Evolutionary conservation across 2,329 filamentous ascomycete species (phyloP), one percentile per base, ranked within the genome.

Genomic region (Botryotinia convoluta): DNA sequence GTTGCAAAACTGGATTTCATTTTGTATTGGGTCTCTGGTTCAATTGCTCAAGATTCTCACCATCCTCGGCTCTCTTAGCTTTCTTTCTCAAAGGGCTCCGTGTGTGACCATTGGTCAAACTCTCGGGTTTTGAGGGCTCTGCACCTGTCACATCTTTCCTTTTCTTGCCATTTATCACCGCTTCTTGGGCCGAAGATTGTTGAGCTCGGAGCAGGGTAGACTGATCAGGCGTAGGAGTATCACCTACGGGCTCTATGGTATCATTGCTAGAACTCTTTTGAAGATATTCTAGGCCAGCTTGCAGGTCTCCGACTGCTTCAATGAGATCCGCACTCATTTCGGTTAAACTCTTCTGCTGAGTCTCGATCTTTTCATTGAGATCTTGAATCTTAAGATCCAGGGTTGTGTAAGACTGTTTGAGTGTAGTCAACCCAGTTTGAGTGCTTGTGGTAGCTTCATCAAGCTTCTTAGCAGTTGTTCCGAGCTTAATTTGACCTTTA

Each of bases 1-100:
- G 26, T 57, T 6, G n/a, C 10, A 18, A 54, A 7, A 32, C 5
- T 42, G 10, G 1, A 29, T 61, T 60, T 35, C 32, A 32, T 20
- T 64, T 45, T 20, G 5, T 8, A 8, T 63, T 20, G 6, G 8
- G n/a, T 69, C 48, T 57, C 37, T 12, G 3, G 8, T 26, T 32
- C n/a, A 26, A 8, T 20, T 69, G 32, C 35, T 42, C 48, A n/a
- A 69, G n/a, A 9, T 69, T 37, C 37, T 42, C 37, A 16, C 39
- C 37, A 59, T 44, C 35, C 26, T 44, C 65, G 10, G 7, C 10
- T 44, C 65, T 57, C 35, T 42, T 69, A 6, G 45, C 26, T 42
- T n/a, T 69, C 37, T 69, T 69, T 32, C 65, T 42, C 22, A 9
- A 42, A 26, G 65, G 65, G 48, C 65, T 57, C 7, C 26, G 65